These are phyloP conservation scores for Leishmania amazonensis DNA, from an alignment of 208 protist genomes.

Conservation along the genomic window DNA sequence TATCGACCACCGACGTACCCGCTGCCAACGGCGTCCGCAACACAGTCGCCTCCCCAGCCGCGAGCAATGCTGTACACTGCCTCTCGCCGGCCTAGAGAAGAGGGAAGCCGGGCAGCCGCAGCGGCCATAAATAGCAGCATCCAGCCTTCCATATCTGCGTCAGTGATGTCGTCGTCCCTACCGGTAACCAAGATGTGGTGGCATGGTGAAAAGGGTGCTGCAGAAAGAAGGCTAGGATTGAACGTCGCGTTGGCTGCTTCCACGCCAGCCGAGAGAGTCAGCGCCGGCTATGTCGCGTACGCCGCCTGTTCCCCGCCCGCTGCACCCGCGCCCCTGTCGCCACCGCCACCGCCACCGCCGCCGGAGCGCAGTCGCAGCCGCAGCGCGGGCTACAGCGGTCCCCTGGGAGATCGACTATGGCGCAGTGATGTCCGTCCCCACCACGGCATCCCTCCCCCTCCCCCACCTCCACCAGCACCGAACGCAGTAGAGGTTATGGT, in stretches of 20 bases:
- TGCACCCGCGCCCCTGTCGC: background rate
- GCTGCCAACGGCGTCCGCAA: background rate
- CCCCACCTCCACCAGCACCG: constrained; percentile 8
- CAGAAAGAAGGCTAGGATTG: background rate
- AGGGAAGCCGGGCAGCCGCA: background rate
- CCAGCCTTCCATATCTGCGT: background rate
- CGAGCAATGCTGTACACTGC: constrained; percentile 22
- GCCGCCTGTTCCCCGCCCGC: background rate
- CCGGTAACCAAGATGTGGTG: background rate
- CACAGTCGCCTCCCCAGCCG: constrained; percentile 19
- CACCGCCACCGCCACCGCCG: constrained; percentile 17
- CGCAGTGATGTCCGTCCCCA: constrained; percentile 1
- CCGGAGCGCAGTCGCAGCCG: constrained; percentile 16
- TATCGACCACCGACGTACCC: constrained; percentile 20
- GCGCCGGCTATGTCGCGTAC: background rate
- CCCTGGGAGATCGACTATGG: constrained; percentile 6
- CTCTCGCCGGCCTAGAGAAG: constrained; percentile 7
- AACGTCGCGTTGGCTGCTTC: background rate
- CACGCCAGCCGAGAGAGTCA: background rate
- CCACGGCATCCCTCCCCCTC: constrained; percentile 16
- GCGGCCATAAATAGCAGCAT: background rate
- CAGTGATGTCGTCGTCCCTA: background rate
- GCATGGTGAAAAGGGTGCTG: background rate
- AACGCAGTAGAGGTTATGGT: background rate
- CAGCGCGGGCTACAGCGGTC: constrained; percentile 16